These are phyloP conservation scores for Linum tenue DNA, from an alignment of 345 rosid genomes.

Conservation along the genomic window DNA sequence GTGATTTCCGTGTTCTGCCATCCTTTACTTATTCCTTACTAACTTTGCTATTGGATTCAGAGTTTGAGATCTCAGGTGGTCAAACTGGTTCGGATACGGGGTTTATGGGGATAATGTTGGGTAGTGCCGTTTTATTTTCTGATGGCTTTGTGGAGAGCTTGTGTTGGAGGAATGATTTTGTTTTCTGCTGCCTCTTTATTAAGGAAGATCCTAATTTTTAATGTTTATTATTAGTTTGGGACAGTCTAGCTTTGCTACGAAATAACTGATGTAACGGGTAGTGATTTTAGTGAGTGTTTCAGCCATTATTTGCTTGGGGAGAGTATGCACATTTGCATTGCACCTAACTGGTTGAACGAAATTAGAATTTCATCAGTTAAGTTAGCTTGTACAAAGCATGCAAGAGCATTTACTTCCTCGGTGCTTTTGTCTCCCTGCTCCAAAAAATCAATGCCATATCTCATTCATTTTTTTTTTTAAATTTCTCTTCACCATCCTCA, in stretches of 20 bases:
- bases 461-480: background rate
- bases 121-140: background rate
- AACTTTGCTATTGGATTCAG: too few species aligned
- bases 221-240: background rate
- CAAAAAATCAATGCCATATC: background rate
- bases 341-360: background rate
- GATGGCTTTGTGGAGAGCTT: background rate
- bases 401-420: background rate
- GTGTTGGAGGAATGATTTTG: constrained; percentile 3
- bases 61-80: background rate
- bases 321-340: background rate
- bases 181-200: background rate
- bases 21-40: too few species aligned
- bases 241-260: too few species aligned
- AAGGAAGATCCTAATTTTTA: constrained; percentile 1
- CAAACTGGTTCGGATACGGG: background rate
- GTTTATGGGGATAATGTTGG: background rate
- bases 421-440: constrained; percentile 11
- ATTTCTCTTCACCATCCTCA: background rate
- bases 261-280: too few species aligned
- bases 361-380: background rate
- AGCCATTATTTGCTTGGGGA: background rate
- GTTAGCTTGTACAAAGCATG: background rate
- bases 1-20: background rate
- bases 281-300: background rate